These are phyloP conservation scores for Cornus suecica DNA, from an alignment of 148 eudicot species.

Conservation along the genomic window DNA sequence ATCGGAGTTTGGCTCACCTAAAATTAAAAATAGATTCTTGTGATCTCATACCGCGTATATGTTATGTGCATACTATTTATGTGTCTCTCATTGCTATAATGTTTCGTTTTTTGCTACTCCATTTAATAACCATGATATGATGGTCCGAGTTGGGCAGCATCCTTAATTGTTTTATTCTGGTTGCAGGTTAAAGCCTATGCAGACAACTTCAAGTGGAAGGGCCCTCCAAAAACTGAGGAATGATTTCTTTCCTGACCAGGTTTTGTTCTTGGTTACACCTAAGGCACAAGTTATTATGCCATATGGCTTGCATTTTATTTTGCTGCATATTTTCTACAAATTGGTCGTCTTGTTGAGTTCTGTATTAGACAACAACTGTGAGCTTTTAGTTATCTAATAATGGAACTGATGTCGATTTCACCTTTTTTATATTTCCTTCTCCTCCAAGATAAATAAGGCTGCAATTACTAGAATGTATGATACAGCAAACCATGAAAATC, in stretches of 20 bases:
- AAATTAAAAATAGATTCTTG: background rate
- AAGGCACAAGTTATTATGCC: background rate
- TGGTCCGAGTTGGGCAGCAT: background rate
- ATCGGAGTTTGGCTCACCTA: background rate
- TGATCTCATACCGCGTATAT: too few relatives aligned
- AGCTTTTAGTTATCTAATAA: background rate
- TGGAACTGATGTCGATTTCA: background rate
- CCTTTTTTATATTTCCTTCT: background rate
- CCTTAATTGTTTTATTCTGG: background rate
- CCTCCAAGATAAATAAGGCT: background rate
- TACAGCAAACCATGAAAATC: too few relatives aligned
- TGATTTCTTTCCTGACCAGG: background rate
- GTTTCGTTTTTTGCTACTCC: background rate
- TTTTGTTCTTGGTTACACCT: background rate
- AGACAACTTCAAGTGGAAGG: slow-evolving; percentile 71
- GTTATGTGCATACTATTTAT: background rate
- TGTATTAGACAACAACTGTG: background rate
- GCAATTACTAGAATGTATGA: too few relatives aligned
- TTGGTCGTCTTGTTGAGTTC: background rate
- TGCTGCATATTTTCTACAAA: background rate
- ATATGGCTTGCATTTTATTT: slow-evolving; percentile 5
- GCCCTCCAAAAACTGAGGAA: slow-evolving; percentile 33
- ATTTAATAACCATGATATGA: background rate
- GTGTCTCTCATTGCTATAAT: background rate
- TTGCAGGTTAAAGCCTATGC: slow-evolving; percentile 54